phyloP scores from a whole-genome alignment of 805 yeast species.

The Yarrowia sp. region DNA sequence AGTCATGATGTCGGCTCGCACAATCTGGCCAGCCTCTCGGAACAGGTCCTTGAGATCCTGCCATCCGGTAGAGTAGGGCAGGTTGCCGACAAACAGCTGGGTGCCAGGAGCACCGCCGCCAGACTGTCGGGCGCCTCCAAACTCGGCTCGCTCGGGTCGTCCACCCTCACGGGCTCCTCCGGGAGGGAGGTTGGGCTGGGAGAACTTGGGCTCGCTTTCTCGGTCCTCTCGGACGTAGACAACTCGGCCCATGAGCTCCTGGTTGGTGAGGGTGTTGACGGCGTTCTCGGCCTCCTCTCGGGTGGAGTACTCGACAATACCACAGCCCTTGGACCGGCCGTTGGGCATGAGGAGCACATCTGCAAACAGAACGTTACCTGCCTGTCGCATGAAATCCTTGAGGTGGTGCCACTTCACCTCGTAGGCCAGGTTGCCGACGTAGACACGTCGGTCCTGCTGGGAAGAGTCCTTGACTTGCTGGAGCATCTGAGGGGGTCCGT shows the following conservation, averaged over 20 bases:
- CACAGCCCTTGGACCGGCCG: conserved; percentile 56
- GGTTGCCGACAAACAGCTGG: conserved; percentile 70
- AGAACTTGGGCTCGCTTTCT: conserved; percentile 38
- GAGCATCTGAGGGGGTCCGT: conserved; percentile 26
- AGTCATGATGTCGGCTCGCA: conserved; percentile 73
- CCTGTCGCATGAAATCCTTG: conserved; percentile 43
- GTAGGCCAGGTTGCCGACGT: conserved; percentile 45
- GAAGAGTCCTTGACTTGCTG: conserved; percentile 24
- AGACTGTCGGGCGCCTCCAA: conserved; percentile 14
- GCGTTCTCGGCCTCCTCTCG: conserved; percentile 69
- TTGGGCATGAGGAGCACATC: conserved; percentile 79
- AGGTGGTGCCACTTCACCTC: conserved; percentile 42
- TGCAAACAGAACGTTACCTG: conserved; percentile 71
- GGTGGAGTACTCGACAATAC: conserved; percentile 74
- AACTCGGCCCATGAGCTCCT: conserved; percentile 65
- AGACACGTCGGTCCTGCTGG: conserved; percentile 44
- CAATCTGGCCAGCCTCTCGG: conserved; percentile 71
- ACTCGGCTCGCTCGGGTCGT: conserved; percentile 10
- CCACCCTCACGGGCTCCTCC: conserved; percentile 28
- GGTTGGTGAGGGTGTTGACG: conserved; percentile 64
- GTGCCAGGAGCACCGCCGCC: conserved; percentile 42
- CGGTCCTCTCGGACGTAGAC: conserved; percentile 86
- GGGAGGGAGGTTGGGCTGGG: conserved; percentile 28
- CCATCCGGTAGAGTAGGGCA: conserved; percentile 83
- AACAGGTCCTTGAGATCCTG: conserved; percentile 82